A percentile compares a stretch with the other conserved stretches of the same genome.
These are phyloP conservation scores for Yamadazyma epiphylla DNA, from an alignment of 1,139 yeast genomes.

Conservation along the genomic window DNA sequence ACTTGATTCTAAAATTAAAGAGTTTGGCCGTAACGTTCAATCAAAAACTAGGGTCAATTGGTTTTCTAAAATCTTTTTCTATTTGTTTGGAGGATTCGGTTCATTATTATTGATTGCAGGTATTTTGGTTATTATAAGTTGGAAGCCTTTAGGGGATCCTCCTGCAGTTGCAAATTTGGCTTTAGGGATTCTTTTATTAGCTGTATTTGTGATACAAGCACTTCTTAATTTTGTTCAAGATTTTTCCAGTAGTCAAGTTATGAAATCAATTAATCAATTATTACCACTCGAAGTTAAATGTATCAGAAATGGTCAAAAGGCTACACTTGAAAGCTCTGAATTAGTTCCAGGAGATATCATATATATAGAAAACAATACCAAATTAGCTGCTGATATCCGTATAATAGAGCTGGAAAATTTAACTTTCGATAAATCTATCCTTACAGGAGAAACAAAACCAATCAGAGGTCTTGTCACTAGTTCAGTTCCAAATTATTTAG, in stretches of 20 bases:
- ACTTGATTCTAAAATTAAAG: constrained; percentile 12
- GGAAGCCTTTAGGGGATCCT: constrained; percentile 52
- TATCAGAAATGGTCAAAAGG: constrained; percentile 19
- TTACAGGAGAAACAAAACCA: constrained; percentile 34
- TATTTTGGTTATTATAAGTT: constrained; percentile 41
- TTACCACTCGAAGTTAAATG: constrained; percentile 33
- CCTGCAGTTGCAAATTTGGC: constrained; percentile 46
- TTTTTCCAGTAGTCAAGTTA: constrained; percentile 44
- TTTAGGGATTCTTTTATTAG: constrained; percentile 41
- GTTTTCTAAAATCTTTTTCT: constrained; percentile 28
- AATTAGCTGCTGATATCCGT: constrained; percentile 32
- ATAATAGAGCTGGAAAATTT: constrained; percentile 24
- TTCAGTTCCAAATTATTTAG: constrained; percentile 37
- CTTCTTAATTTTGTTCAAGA: constrained; percentile 48
- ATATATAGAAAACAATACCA: constrained; percentile 20
- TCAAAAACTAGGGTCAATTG: constrained; percentile 34
- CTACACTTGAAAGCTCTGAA: constrained; percentile 16
- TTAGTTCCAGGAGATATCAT: constrained; percentile 33
- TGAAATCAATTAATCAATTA: constrained; percentile 46
- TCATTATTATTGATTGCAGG: constrained; percentile 41
- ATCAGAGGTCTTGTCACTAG: constrained; percentile 17
- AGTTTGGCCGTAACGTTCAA: constrained; percentile 35
- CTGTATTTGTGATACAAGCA: constrained; percentile 47
- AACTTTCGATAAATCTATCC: constrained; percentile 30
- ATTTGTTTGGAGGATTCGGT: constrained; percentile 53